These are phyloP conservation scores for Puya raimondii DNA, from an alignment of 176 grass and related monocot genomes.

Conservation along the genomic window DNA sequence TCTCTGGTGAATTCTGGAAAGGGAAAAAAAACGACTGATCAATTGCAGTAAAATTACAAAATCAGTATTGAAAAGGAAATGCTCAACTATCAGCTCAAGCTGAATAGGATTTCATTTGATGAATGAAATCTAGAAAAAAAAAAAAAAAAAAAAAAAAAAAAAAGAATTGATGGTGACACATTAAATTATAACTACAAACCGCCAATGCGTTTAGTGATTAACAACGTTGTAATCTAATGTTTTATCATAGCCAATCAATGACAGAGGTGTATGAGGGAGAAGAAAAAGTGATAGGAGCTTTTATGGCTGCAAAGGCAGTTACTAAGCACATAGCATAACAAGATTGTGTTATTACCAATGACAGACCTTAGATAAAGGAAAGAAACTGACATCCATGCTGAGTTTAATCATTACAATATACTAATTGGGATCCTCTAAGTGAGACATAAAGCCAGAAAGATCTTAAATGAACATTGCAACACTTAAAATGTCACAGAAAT, in stretches of 20 bases:
- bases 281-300: no score
- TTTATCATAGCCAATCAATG: no score
- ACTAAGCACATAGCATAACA: no score
- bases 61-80: constrained; percentile 2
- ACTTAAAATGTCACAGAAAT: neutral
- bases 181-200: no score
- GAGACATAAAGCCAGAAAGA: neutral
- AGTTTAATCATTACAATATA: neutral
- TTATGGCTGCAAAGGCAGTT: no score
- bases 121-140: no score
- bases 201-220: no score
- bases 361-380: neutral
- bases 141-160: no score
- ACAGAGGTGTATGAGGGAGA: no score
- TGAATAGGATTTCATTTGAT: neutral
- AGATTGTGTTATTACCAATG: no score
- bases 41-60: constrained; percentile 9
- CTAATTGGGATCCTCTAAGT: neutral
- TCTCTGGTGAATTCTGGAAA: constrained; percentile 62
- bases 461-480: neutral
- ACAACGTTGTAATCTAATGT: no score
- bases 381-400: neutral
- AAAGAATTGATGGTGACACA: no score
- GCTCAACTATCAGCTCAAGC: constrained; percentile 14
- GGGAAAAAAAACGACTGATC: constrained; percentile 2